phyloP scores from a whole-genome alignment of 768 basidiomycete genomes.

The Lactarius sanguifluus region DNA sequence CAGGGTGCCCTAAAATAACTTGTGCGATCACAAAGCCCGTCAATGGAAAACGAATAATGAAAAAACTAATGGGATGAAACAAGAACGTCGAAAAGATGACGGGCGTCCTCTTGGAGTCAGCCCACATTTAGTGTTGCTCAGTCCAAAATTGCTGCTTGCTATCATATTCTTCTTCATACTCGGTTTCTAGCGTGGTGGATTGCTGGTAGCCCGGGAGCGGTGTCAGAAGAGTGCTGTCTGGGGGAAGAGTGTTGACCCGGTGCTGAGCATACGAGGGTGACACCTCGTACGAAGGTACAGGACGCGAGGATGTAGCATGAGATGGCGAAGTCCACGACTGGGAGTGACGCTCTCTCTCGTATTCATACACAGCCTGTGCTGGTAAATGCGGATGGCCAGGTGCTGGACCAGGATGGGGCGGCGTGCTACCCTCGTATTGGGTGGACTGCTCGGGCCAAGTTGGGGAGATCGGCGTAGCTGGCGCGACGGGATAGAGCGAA shows the following conservation, averaged over 20 bases:
- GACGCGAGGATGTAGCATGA: conserved; percentile 10
- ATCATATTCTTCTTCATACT: conserved; percentile 29
- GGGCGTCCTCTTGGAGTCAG: not conserved
- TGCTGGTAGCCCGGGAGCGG: conserved; percentile 62
- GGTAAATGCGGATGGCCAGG: conserved; percentile 15
- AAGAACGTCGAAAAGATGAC: not conserved
- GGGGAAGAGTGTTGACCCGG: conserved; percentile 42
- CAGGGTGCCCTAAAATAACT: conserved; percentile 8
- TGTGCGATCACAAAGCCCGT: conserved; percentile 1
- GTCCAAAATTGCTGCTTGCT: conserved; percentile 26
- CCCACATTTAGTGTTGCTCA: conserved; percentile 20
- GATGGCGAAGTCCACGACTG: conserved; percentile 24
- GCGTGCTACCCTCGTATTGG: conserved; percentile 21
- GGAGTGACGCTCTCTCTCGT: conserved; percentile 21
- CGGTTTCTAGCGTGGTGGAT: conserved; percentile 33
- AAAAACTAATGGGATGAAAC: conserved; percentile 2
- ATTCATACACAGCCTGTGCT: conserved; percentile 17
- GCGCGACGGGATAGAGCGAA: conserved; percentile 17
- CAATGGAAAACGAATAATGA: not conserved
- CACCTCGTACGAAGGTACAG: conserved; percentile 16
- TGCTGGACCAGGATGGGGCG: conserved; percentile 15
- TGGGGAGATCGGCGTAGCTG: conserved; percentile 13
- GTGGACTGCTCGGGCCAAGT: conserved; percentile 22
- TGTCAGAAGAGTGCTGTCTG: conserved; percentile 68
- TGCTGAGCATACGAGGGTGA: conserved; percentile 25